Evolutionary conservation across 257 asterid genomes (phyloP), one percentile per base, ranked within the genome.

Genomic region (Ilex aquifolium): DNA sequence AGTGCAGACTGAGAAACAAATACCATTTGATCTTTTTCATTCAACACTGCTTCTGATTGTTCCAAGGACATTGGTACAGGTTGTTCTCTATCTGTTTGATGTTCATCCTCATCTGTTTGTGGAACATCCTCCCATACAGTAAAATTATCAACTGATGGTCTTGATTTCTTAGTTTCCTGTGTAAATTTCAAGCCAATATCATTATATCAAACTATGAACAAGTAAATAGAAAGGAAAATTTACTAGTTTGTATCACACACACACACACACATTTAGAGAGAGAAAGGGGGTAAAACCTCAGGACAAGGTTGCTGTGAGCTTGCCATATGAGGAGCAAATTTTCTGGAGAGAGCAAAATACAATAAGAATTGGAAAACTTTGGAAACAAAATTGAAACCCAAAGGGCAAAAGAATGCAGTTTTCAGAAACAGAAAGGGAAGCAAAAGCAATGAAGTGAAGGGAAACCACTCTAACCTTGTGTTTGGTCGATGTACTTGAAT

Each of bases 21-120:
- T 70, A 86, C 97, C 83, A 72, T 82, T 30, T 79, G 82, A 59
- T 62, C 56, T 48, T 76, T 83, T 44, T 80, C 91, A 27, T 67
- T 64, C 44, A 71, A 64, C 40, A 74, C 79, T 21, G 58, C 48
- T 53, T 82, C 90, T n/a, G 86, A 54, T 64, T 78, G 85, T 44
- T 90, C 96, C 76, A 87, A 69, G 32, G 86, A 70, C 92, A 90
- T 90, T n/a, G 96, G 93, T 65, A 83, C 87, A 46, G 92, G 84
- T 46, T 79, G 82, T 57, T 88, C 88, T 73, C 79, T 83, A 31
- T 65, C 61, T 59, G 72, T 72, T 27, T 66, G 86, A 68, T 77
- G 59, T 13, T 71, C 69, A 65, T 83, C 86, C 11, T 71, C 69
- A 65, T 83, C 86, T 59, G 67, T 62, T 60, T 82, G 67, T 16